These are phyloP conservation scores for Gliomastix tumulicola DNA, from an alignment of 2,329 filamentous ascomycete genomes.

Conservation along the genomic window DNA sequence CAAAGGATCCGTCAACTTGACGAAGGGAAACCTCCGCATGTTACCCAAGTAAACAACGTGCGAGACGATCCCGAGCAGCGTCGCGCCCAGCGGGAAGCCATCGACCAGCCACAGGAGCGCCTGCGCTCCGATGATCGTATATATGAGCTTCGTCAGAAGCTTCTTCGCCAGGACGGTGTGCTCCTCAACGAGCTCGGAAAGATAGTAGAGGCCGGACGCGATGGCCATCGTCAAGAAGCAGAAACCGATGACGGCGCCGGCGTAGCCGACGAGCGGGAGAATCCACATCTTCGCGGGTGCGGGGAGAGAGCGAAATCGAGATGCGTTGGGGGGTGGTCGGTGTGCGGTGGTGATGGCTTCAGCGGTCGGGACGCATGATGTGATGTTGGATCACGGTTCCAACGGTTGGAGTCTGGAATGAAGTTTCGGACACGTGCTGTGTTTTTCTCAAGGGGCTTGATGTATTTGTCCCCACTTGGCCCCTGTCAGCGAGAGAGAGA, in stretches of 20 bases:
- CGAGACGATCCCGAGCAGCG: slow-evolving; percentile 67
- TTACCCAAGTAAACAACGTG: slow-evolving; percentile 88
- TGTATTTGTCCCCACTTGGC: no score
- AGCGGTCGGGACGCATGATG: no score
- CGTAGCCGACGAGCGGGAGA: slow-evolving; percentile 82
- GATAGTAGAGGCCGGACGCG: slow-evolving; percentile 96
- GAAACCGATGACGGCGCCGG: slow-evolving; percentile 84
- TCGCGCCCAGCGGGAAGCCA: slow-evolving; percentile 72
- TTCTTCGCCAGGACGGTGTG: slow-evolving; percentile 90
- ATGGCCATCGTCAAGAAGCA: slow-evolving; percentile 92
- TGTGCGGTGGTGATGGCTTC: no score
- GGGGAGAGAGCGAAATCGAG: no score
- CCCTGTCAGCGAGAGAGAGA: no score
- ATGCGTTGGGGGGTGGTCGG: no score
- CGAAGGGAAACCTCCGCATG: slow-evolving; percentile 65
- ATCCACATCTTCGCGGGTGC: slow-evolving; percentile 73
- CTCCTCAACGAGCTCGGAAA: slow-evolving; percentile 96
- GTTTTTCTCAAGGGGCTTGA: no score
- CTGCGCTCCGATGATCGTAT: slow-evolving; percentile 70
- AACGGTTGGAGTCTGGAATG: no score
- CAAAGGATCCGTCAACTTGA: slow-evolving; percentile 80
- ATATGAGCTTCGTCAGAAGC: slow-evolving; percentile 79
- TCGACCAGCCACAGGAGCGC: slow-evolving; percentile 71
- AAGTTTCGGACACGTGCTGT: no score
- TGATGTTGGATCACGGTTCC: no score